Evolutionary conservation across 306 rosid genomes (phyloP).

Genomic region (Prunus dulcis): DNA sequence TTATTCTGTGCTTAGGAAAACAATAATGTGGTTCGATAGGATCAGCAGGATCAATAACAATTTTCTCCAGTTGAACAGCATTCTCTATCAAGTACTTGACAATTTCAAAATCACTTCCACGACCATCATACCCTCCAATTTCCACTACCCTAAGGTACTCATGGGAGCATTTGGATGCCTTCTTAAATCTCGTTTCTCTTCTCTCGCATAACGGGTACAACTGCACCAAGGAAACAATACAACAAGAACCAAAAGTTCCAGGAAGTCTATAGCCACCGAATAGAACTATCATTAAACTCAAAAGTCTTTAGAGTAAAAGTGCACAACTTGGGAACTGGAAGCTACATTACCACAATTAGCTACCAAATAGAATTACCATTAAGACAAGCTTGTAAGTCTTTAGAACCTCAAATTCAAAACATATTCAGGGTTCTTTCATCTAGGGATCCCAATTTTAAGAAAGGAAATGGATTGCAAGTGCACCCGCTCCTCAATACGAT

Average conservation of each 20-base stretch:
- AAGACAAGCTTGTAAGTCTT: background rate
- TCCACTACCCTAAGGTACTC: slow-evolving; percentile 3
- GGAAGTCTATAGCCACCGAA: background rate
- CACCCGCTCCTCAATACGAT: too few relatives aligned
- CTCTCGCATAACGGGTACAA: background rate
- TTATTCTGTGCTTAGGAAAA: slow-evolving; percentile 7
- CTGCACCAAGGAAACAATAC: slow-evolving; percentile 1
- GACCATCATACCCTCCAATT: slow-evolving; percentile 4
- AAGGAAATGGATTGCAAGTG: too few relatives aligned
- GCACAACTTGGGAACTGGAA: background rate
- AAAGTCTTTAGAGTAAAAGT: background rate
- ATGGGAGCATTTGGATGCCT: slow-evolving; percentile 6
- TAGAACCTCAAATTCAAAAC: background rate
- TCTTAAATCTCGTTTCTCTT: background rate
- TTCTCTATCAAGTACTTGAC: background rate
- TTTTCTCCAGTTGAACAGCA: slow-evolving; percentile 6
- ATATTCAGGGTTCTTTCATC: background rate
- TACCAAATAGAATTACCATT: background rate
- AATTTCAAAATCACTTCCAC: background rate
- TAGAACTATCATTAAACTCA: background rate
- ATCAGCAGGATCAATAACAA: slow-evolving; percentile 10
- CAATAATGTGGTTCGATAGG: slow-evolving; percentile 15
- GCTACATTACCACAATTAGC: background rate
- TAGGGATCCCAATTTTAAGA: too few relatives aligned
- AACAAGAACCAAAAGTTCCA: background rate